phyloP scores from a whole-genome alignment of 768 basidiomycete species.

The Boletellus sp. region DNA sequence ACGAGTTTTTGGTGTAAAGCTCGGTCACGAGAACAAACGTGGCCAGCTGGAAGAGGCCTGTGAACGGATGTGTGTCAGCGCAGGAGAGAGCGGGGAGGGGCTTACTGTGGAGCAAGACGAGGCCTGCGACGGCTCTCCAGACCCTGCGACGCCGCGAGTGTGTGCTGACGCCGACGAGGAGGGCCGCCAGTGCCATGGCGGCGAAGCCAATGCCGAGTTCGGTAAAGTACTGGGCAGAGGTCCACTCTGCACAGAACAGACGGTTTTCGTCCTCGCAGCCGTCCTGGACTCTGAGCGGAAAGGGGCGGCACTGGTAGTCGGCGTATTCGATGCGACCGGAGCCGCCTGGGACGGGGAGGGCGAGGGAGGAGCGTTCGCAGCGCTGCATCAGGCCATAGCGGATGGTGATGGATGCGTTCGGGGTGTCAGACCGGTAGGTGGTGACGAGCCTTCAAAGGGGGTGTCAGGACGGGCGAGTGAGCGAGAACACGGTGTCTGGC shows the following conservation, averaged over 20 bases:
- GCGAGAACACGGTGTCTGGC: constrained; percentile 24
- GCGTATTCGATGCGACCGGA: constrained; percentile 48
- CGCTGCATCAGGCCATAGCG: constrained; percentile 57
- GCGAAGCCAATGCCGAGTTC: constrained; percentile 65
- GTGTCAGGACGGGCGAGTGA: constrained; percentile 20
- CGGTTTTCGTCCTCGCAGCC: constrained; percentile 50
- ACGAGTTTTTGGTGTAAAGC: constrained; percentile 44
- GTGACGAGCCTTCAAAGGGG: constrained; percentile 40
- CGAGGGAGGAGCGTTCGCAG: constrained; percentile 51
- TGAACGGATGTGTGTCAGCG: not conserved
- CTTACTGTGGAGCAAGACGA: constrained; percentile 60
- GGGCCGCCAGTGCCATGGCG: constrained; percentile 50
- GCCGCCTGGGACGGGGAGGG: constrained; percentile 40
- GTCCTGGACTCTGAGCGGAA: constrained; percentile 53
- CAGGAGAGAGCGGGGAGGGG: not conserved
- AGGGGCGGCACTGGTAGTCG: constrained; percentile 59
- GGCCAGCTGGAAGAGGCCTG: constrained; percentile 57
- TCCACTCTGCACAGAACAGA: constrained; percentile 64
- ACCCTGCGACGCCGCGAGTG: constrained; percentile 70
- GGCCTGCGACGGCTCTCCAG: constrained; percentile 68
- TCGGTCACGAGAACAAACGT: constrained; percentile 66
- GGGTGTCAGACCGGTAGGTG: constrained; percentile 35
- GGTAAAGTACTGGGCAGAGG: constrained; percentile 63
- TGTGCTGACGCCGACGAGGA: constrained; percentile 68
- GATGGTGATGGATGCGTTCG: constrained; percentile 45